Evolutionary conservation across 164 flowering plant genomes (phyloP), one percentile per base, ranked within the genome.

Genomic region (Liriodendron chinense): DNA sequence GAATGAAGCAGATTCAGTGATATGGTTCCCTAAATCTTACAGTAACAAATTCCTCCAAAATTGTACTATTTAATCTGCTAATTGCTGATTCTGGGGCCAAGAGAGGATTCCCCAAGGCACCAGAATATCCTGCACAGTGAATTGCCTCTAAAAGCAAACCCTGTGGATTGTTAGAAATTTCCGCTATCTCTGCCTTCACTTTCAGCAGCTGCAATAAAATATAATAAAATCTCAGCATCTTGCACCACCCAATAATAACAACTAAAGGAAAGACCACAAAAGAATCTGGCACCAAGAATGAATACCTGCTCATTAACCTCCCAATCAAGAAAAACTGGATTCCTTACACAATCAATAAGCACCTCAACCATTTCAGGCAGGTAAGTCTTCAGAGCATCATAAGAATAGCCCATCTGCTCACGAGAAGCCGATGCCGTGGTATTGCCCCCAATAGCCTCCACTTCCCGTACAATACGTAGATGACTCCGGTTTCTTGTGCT

Each of bases 281-380:
- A 57, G 22, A 75, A 23, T 20, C 43, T 1, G 14, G 18, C 43
- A 12, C 59, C 18, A 50, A 14, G 13, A 74, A 47, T 65, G 47
- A 1, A 23, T 81, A 93, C 98, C 94, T 93, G 90, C 81, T 95
- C 98, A 65, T 85, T 87, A 75, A 96, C 88, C 83, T 96, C 98
- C 99, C 98, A 96, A 78, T 92, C 99, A 69, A 93, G 80, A 81
- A 90, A 95, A 43, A 79, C 96, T 43, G 96, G 97, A 77, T 95
- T 93, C 80, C 98, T 88, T 65, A 93, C 97, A 84, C 74, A 81
- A 73, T 95, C 99, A 78, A 91, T 63, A 75, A 95, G 98, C 57
- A 95, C 77, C 82, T 95, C 97, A 21, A 92, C 91, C 97, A 93
- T 93, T 83, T 90, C 86, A 67, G 97, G 99, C 65, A 86, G 85